Base-by-base conservation (phyloP, 177 flowering plant species). In the Vitis hybrid region DNA sequence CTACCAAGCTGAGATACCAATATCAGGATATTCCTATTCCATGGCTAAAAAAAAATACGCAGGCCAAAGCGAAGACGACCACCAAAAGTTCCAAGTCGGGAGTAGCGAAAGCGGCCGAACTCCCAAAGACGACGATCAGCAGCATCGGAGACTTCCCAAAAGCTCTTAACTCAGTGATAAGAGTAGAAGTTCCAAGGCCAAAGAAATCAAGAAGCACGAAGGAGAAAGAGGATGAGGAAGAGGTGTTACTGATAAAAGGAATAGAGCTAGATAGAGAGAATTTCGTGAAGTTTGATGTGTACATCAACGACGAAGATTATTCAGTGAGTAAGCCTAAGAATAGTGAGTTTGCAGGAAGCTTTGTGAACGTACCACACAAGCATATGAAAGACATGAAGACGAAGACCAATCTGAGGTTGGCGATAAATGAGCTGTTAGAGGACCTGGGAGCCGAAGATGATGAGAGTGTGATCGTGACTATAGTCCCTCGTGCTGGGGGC, bases 261-360 rank as follows among this genome's bases (percentile, higher is more conserved):
- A 83, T 89, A 3, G 83, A 84, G 66, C 34, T 78, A 1, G 77
- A 80, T 6, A 75, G 67, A 3, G 79, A 76, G 11, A 34, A 15
- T 15, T 62, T 52, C 1, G 81, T 86, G 68, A 91, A 89, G 75
- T 88, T 91, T 48, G 94, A 89, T 32, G 90, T 89, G 14, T 88
- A 51, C 32, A 63, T 89, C 1, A 89, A 89, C 66, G 97, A 83
- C 4, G 89, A 81, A 51, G 88, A 86, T 19, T 88, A 86, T 12
- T 8, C 65, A 6, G 68, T 3, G 8, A 56, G 39, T 6, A 52
- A 65, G 14, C 85, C 89, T 1, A 79, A 62, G 1, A 72, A 78
- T 32, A 71, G 74, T 0, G 87, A 87, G 75, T 89, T 81, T 19
- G 89, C 87, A 0, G 92, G 94, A 9, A 85, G 88, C 48, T 91